Evolutionary conservation across 345 rosid species (phyloP), one percentile per base, ranked within the genome.

Genomic region (Zanthoxylum bungeanum): DNA sequence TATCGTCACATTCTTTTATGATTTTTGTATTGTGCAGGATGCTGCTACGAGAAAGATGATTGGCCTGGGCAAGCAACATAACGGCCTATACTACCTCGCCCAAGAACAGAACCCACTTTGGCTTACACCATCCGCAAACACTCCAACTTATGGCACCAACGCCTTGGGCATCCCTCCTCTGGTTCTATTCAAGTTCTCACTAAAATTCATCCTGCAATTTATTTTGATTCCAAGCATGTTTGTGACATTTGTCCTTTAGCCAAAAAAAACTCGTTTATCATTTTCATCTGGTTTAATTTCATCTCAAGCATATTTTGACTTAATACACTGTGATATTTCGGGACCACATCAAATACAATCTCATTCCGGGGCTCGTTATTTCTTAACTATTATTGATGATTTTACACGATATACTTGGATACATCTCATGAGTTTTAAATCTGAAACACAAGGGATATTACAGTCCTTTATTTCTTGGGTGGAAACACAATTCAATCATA

Each of bases 401-500:
- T n/a, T n/a, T n/a, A n/a, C n/a, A n/a, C n/a, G n/a, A n/a, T n/a
- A n/a, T n/a, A n/a, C n/a, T n/a, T n/a, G n/a, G n/a, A n/a, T n/a
- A n/a, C n/a, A n/a, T n/a, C n/a, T n/a, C n/a, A n/a, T n/a, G n/a
- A n/a, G n/a, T n/a, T n/a, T n/a, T n/a, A n/a, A n/a, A n/a, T n/a
- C n/a, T n/a, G n/a, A n/a, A n/a, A n/a, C n/a, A n/a, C n/a, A n/a
- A n/a, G n/a, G n/a, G n/a, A n/a, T n/a, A n/a, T n/a, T n/a, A n/a
- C n/a, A n/a, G n/a, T n/a, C n/a, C 2, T 66, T 75, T 21, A 70
- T 65, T 53, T 12, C 27, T 6, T 47, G 7, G 36, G 76, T 75
- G 1, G 17, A 79, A 66, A 58, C 66, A 1, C 37, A 64, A 51
- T 74, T 78, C 1, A 14, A 28, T 1, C 12, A 0, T 3, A 0